Evolutionary conservation across 106 monocot species (phyloP).

Genomic region (Dendrobium catenatum): DNA sequence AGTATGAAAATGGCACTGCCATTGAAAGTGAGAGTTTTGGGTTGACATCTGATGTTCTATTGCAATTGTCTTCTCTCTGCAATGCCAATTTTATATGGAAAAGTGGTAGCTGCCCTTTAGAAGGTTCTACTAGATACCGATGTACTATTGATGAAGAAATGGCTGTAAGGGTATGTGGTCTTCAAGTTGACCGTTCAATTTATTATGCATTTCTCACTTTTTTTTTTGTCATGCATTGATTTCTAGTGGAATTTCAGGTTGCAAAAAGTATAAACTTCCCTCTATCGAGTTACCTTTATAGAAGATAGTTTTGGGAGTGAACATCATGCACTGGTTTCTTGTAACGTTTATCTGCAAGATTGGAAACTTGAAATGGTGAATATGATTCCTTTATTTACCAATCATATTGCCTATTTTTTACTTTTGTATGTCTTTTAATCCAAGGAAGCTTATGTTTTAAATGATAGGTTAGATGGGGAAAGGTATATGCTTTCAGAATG

Average conservation of each 20-base stretch:
- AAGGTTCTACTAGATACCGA: conserved; percentile 78
- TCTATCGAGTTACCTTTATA: conserved; percentile 71
- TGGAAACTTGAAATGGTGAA: background rate
- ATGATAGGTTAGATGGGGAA: background rate
- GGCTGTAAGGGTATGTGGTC: conserved; percentile 60
- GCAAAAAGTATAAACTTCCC: conserved; percentile 87
- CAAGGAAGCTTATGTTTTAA: background rate
- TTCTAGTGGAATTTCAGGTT: conserved; percentile 37
- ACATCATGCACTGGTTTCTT: background rate
- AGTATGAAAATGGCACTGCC: conserved; percentile 12
- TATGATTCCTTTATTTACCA: background rate
- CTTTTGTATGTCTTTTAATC: background rate
- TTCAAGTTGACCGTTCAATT: background rate
- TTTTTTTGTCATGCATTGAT: conserved; percentile 1
- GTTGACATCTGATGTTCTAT: conserved; percentile 74
- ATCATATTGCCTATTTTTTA: background rate
- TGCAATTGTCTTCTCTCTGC: conserved; percentile 88
- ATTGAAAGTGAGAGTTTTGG: conserved; percentile 20
- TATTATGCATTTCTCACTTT: background rate
- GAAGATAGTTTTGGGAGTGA: conserved; percentile 33
- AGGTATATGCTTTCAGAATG: background rate
- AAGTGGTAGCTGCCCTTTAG: conserved; percentile 69
- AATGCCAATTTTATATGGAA: conserved; percentile 80
- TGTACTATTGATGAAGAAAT: conserved; percentile 72
- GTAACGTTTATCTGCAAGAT: background rate